Evolutionary conservation across 306 rosid species (phyloP).

Genomic region (Canavalia gladiata): DNA sequence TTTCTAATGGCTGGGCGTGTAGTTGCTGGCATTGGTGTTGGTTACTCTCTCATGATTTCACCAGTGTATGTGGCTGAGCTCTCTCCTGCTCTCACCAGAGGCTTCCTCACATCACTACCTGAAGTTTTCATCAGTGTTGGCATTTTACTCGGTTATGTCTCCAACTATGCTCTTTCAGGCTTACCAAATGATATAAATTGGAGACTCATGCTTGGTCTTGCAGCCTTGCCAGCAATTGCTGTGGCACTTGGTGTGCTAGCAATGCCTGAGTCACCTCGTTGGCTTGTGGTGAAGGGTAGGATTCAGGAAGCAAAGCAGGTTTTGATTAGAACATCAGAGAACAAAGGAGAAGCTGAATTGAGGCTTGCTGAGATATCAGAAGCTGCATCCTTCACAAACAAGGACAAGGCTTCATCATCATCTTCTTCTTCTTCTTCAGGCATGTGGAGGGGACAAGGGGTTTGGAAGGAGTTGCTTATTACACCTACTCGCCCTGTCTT

Average conservation of each 20-base stretch:
- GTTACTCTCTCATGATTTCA: slow-evolving; percentile 77
- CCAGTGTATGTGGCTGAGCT: slow-evolving; percentile 84
- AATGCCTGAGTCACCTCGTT: slow-evolving; percentile 90
- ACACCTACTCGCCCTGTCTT: slow-evolving; percentile 62
- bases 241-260: slow-evolving; percentile 66
- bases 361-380: slow-evolving; percentile 64
- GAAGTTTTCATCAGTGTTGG: slow-evolving; percentile 82
- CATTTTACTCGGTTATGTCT: slow-evolving; percentile 69
- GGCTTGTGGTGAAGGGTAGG: slow-evolving; percentile 77
- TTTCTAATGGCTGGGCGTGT: slow-evolving; percentile 70
- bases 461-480: slow-evolving; percentile 76
- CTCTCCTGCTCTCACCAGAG: slow-evolving; percentile 75
- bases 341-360: slow-evolving; percentile 67
- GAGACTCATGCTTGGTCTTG: slow-evolving; percentile 86
- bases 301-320: slow-evolving; percentile 68
- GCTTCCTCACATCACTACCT: slow-evolving; percentile 83
- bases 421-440: not conserved
- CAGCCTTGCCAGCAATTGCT: slow-evolving; percentile 64
- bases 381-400: slow-evolving; percentile 47
- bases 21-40: slow-evolving; percentile 84
- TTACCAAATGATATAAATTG: slow-evolving; percentile 61
- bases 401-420: slow-evolving; percentile 11
- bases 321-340: slow-evolving; percentile 58
- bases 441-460: slow-evolving; percentile 57
- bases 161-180: slow-evolving; percentile 69